Evolutionary conservation across 1,139 yeast species (phyloP).

Genomic region (Hemisphaericaspora xylanilytica): DNA sequence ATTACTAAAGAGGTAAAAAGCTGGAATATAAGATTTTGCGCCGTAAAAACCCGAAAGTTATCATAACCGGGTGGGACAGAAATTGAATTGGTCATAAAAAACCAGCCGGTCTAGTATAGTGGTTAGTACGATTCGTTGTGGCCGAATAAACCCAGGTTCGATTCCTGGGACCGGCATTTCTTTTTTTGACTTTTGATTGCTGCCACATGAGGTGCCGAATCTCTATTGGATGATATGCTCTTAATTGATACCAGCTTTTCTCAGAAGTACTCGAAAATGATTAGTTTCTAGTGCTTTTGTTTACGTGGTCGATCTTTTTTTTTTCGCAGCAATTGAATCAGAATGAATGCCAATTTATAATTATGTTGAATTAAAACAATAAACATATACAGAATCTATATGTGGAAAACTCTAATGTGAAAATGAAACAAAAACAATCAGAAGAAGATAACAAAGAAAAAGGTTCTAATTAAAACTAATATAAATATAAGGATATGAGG

Average conservation of each 20-base stretch:
- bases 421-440: not conserved
- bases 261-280: too few species aligned
- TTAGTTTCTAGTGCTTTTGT: not conserved
- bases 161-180: constrained; percentile 14
- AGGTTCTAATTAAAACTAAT: not conserved
- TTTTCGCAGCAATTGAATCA: not conserved
- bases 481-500: not conserved
- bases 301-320: not conserved
- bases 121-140: constrained; percentile 15
- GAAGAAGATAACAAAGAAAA: not conserved
- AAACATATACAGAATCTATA: not conserved
- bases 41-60: not conserved
- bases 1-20: too few species aligned
- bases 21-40: not conserved
- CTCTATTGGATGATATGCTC: too few species aligned
- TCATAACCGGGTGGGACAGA: not conserved
- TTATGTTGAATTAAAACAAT: not conserved
- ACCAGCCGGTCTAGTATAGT: constrained; percentile 14
- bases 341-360: not conserved
- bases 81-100: not conserved
- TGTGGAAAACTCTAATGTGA: not conserved
- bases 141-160: constrained; percentile 15
- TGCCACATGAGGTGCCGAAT: too few species aligned
- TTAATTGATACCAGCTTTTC: too few species aligned
- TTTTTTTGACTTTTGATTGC: too few species aligned